Percentiles rank a stretch among this genome's conserved stretches.
These are phyloP conservation scores for Vitis hybrid DNA, from an alignment of 177 flowering plant genomes.

Conservation along the genomic window DNA sequence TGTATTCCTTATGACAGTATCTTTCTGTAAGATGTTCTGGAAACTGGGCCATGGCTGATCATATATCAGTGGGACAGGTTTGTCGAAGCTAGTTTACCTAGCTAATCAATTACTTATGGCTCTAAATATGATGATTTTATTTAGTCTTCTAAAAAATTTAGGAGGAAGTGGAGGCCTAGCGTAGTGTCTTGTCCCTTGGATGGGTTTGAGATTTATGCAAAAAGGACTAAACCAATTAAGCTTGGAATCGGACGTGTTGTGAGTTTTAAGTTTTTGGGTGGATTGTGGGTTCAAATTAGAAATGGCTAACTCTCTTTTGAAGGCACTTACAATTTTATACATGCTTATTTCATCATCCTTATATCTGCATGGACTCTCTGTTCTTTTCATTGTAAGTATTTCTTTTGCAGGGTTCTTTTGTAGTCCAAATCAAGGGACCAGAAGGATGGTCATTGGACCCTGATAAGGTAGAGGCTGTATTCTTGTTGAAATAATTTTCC, in stretches of 20 bases:
- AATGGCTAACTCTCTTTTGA: background rate
- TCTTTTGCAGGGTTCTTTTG: slow-evolving; percentile 74
- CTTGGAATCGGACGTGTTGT: background rate
- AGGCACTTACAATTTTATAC: background rate
- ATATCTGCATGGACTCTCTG: background rate
- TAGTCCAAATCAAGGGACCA: slow-evolving; percentile 81
- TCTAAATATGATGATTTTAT: background rate
- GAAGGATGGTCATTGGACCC: slow-evolving; percentile 99
- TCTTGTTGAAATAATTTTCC: background rate
- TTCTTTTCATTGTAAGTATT: slow-evolving; percentile 7
- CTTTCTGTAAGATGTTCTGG: background rate
- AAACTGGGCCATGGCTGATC: background rate
- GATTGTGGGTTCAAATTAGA: background rate
- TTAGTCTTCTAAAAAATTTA: background rate
- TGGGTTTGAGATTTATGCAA: background rate
- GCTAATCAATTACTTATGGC: background rate
- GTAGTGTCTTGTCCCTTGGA: background rate
- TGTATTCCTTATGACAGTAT: background rate
- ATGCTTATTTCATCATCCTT: background rate
- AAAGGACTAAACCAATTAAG: background rate
- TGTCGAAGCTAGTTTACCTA: background rate
- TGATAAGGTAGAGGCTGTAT: slow-evolving; percentile 50
- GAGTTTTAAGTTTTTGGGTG: background rate
- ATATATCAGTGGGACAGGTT: background rate
- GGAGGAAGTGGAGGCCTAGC: background rate